Percentiles rank a stretch among this genome's conserved stretches.
These are phyloP conservation scores for Debaryomycetaceae sp. DNA, from an alignment of 1,139 yeast genomes.

Conservation along the genomic window DNA sequence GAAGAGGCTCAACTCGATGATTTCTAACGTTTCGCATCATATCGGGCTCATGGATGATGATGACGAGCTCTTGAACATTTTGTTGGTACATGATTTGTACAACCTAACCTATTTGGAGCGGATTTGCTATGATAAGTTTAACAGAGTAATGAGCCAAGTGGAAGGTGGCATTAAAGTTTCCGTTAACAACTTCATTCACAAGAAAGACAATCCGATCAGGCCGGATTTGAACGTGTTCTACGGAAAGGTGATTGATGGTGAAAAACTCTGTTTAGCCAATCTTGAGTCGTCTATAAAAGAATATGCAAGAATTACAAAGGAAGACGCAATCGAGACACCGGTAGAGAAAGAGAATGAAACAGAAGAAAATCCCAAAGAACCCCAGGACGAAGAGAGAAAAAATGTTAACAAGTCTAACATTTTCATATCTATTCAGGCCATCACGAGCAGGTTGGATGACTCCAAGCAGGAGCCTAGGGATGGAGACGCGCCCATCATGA, in stretches of 20 bases:
- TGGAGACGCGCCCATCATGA: conserved; percentile 32
- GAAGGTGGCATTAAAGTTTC: conserved; percentile 77
- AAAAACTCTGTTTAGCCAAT: conserved; percentile 82
- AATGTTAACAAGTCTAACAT: conserved; percentile 54
- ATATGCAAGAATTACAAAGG: conserved; percentile 24
- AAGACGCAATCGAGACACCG: conserved; percentile 20
- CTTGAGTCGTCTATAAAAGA: conserved; percentile 67
- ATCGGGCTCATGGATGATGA: conserved; percentile 74
- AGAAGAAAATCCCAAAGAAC: conserved; percentile 17
- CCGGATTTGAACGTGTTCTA: conserved; percentile 62
- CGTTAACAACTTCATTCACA: conserved; percentile 51
- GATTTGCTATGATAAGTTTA: conserved; percentile 66
- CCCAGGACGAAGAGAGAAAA: conserved; percentile 16
- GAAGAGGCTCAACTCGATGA: conserved; percentile 32
- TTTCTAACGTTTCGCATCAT: conserved; percentile 38
- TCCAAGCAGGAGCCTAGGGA: conserved; percentile 16
- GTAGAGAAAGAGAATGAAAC: conserved; percentile 20
- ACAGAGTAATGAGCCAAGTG: conserved; percentile 83
- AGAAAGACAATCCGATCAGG: conserved; percentile 22
- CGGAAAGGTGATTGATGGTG: conserved; percentile 84
- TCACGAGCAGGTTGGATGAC: conserved; percentile 22
- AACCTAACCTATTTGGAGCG: conserved; percentile 67
- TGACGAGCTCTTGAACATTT: conserved; percentile 42
- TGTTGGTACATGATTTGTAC: conserved; percentile 73
- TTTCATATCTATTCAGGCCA: conserved; percentile 79